Evolutionary conservation across 495 filamentous ascomycete species (phyloP), one percentile per base, ranked within the genome.

Genomic region (Penicillium steckii): DNA sequence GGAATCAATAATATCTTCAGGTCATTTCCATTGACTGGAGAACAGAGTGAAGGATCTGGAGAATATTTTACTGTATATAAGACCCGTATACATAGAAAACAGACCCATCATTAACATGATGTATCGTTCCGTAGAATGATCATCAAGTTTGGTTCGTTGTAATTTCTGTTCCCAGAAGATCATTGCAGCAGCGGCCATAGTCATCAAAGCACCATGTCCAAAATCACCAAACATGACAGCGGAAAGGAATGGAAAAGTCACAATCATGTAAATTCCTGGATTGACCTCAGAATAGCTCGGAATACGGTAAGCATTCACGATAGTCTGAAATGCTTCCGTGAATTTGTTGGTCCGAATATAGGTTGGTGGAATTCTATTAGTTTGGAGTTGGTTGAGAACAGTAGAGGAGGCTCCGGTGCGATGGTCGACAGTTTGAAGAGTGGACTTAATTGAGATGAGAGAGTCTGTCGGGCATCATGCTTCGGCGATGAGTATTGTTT

Each of bases 141-240:
- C 94, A 62, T 96, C 93, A 12, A 91, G 81, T 64, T 97, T 95
- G 61, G 90, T 87, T 61, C 89, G 89, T n/a, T 59, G 64, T 37
- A 98, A 77, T 51, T 84, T 85, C 73, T 89, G 89, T 75, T 99
- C 94, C 74, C 83, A 96, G 75, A 93, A 90, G 56, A 97, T 96
- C 91, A 99, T 94, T 29, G 90, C 87, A 23, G 80, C 52, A 21
- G 95, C 88, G 55, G 88, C 84, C 47, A 83, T 59, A 10, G 88
- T 78, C 88, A 97, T 91, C 60, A 99, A 85, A 55, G 80, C 60
- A 53, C 93, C 94, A 65, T 99, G 94, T 22, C 94, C 94, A 53
- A 95, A 82, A 70, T 97, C 94, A 67, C 94, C 94, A 60, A 97
- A 97, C 94, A 97, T 97, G 79, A 97, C 93, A 23, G 95, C 95